Conservation (phyloP, 2,329 filamentous ascomycete species). For the Xylaria sp. region DNA sequence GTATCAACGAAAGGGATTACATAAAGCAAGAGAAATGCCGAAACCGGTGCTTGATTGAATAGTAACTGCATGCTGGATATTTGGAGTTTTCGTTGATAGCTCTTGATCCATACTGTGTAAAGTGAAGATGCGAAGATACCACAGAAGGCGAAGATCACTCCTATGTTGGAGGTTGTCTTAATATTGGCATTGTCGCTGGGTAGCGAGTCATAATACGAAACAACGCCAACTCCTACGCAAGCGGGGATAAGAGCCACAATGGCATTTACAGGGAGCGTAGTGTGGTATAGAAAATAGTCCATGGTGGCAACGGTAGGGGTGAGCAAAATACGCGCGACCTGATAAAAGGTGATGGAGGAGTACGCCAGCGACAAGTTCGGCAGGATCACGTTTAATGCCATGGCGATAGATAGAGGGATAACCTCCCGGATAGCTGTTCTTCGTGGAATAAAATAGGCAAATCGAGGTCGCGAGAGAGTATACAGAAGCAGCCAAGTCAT, state of each 20-base stretch:
- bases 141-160: constrained; percentile 71
- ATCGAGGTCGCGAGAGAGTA: constrained; percentile 65
- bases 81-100: constrained; percentile 71
- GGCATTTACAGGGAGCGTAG: constrained; percentile 65
- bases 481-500: constrained; percentile 73
- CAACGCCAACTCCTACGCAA: constrained; percentile 71
- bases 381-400: constrained; percentile 75
- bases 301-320: constrained; percentile 73
- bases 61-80: constrained; percentile 76
- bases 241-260: constrained; percentile 67
- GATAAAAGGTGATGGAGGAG: constrained; percentile 75
- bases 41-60: constrained; percentile 73
- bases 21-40: constrained; percentile 70
- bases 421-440: constrained; percentile 65
- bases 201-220: constrained; percentile 75
- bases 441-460: constrained; percentile 68
- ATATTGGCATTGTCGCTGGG: constrained; percentile 57
- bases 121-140: constrained; percentile 73
- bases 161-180: constrained; percentile 66
- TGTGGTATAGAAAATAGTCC: constrained; percentile 70
- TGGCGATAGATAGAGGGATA: constrained; percentile 71
- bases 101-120: constrained; percentile 75
- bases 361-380: constrained; percentile 75
- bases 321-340: constrained; percentile 73
- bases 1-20: constrained; percentile 73